A percentile compares a stretch with the other conserved stretches of the same genome.
These are phyloP conservation scores for Cryptococcus sp. DNA, from an alignment of 1,284 basidiomycete genomes.

Conservation along the genomic window DNA sequence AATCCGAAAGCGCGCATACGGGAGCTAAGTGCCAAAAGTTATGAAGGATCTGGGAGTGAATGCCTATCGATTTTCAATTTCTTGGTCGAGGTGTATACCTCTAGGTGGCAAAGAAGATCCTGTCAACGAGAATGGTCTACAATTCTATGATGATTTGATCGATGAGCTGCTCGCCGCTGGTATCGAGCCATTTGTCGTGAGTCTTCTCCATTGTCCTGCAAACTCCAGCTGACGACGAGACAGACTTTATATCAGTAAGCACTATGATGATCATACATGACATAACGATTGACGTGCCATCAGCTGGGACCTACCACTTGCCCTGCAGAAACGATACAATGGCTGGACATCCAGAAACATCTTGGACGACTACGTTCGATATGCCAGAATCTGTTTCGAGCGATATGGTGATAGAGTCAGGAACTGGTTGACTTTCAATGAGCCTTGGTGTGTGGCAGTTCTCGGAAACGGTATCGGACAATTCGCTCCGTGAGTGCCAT, in stretches of 20 bases:
- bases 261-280: conserved; percentile 24
- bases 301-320: conserved; percentile 68
- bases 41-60: conserved; percentile 59
- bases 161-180: conserved; percentile 60
- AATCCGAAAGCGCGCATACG: neutral
- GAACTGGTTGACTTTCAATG: conserved; percentile 63
- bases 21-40: neutral
- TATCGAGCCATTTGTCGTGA: conserved; percentile 64
- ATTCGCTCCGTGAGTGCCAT: conserved; percentile 18
- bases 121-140: conserved; percentile 63
- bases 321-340: conserved; percentile 63
- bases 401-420: conserved; percentile 70
- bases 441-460: conserved; percentile 67
- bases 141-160: conserved; percentile 56
- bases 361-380: conserved; percentile 60
- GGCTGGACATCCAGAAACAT: conserved; percentile 60
- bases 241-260: no score
- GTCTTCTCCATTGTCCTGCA: neutral
- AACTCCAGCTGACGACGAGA: neutral
- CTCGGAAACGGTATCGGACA: conserved; percentile 52
- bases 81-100: conserved; percentile 70
- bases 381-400: conserved; percentile 66
- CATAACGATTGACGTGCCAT: neutral
- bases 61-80: conserved; percentile 63
- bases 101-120: conserved; percentile 61